Evolutionary conservation across 129 eudicot genomes (phyloP).

Genomic region (Oenanthe sinensis): DNA sequence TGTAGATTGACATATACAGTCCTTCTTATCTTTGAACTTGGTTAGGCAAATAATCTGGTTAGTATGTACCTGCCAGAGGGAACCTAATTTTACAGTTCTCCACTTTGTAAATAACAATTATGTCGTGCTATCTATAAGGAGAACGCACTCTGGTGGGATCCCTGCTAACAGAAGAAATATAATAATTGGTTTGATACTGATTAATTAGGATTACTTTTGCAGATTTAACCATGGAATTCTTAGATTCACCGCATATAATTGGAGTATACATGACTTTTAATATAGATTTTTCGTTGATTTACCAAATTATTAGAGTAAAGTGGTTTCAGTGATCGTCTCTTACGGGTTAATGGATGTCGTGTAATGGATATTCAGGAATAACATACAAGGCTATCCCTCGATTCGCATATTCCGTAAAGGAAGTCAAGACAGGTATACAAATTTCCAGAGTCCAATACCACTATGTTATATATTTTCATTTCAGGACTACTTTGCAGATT

Average conservation of each 20-base stretch:
- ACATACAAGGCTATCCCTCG: conserved; percentile 97
- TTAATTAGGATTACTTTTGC: background rate
- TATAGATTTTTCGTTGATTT: background rate
- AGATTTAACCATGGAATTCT: background rate
- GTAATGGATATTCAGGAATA: conserved; percentile 58
- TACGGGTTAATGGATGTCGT: conserved; percentile 12
- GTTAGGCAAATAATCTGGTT: background rate
- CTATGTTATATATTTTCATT: background rate
- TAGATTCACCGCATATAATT: background rate
- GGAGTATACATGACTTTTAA: background rate
- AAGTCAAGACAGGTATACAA: conserved; percentile 55
- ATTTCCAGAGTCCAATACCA: background rate
- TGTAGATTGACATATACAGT: background rate
- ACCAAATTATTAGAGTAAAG: background rate
- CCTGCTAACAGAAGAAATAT: background rate
- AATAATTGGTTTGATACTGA: background rate
- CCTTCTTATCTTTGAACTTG: background rate
- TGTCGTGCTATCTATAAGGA: background rate
- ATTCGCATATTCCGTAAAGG: conserved; percentile 96
- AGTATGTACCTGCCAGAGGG: background rate
- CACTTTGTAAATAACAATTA: background rate
- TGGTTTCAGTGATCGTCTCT: background rate
- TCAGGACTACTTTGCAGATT: background rate
- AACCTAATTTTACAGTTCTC: background rate
- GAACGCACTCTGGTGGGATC: background rate